phyloP scores from a whole-genome alignment of 2,329 filamentous ascomycete genomes.

The Neophaeococcomyces mojaviensis region DNA sequence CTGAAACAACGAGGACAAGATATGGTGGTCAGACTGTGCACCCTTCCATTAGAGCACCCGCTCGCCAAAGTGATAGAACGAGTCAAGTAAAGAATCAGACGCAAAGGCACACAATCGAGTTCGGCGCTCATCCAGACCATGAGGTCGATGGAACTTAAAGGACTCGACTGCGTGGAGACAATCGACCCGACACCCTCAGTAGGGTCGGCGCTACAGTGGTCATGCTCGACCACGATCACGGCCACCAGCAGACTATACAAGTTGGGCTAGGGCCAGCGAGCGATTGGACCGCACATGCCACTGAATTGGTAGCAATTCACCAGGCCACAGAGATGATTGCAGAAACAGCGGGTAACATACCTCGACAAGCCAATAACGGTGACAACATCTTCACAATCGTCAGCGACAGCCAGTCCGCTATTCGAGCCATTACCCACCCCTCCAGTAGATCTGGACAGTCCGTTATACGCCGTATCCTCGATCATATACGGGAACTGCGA shows the following conservation, averaged over 20 bases:
- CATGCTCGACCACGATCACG: slow-evolving; percentile 7
- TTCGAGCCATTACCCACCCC: slow-evolving; percentile 10
- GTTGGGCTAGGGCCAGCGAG: slow-evolving; percentile 9
- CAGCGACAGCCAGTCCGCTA: slow-evolving; percentile 12
- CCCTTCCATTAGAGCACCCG: slow-evolving; percentile 20
- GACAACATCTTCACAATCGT: slow-evolving; percentile 1
- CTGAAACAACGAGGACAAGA: slow-evolving; percentile 12
- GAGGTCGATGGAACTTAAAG: slow-evolving; percentile 9
- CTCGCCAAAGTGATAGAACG: slow-evolving; percentile 13
- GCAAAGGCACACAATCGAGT: slow-evolving; percentile 7
- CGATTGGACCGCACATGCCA: slow-evolving; percentile 21
- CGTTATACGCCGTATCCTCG: slow-evolving; percentile 7
- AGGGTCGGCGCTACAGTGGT: slow-evolving; percentile 18
- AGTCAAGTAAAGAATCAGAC: slow-evolving; percentile 8
- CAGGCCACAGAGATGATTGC: slow-evolving; percentile 15
- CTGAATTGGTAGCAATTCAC: slow-evolving; percentile 22
- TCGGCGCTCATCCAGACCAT: slow-evolving; percentile 8
- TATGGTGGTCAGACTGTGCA: slow-evolving; percentile 19
- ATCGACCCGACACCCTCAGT: slow-evolving; percentile 20
- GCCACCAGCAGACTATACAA: slow-evolving; percentile 4
- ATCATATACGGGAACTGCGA: not conserved
- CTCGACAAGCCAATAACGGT: slow-evolving; percentile 2
- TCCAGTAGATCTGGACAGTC: slow-evolving; percentile 9
- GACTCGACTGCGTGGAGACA: slow-evolving; percentile 21
- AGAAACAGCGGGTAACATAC: slow-evolving; percentile 4